Percentiles rank a stretch among this genome's conserved stretches.
Conservation (phyloP, 192 early-diverging fungal genomes). For the Rhizoclosmatium globosum region DNA sequence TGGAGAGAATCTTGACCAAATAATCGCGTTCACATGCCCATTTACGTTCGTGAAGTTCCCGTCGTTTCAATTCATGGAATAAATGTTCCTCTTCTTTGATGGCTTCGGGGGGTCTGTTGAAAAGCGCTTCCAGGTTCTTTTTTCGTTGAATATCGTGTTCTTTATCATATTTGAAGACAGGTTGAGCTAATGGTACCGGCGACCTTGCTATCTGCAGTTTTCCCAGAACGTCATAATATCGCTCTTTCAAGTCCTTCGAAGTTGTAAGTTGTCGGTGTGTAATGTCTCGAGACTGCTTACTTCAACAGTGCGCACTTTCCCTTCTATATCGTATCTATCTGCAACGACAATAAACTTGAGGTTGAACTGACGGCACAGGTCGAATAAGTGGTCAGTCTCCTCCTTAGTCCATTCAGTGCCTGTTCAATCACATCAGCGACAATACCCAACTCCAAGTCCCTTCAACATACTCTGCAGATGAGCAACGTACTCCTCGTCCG, state of each 20-base stretch:
- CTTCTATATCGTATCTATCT: constrained; percentile 80
- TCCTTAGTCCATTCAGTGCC: constrained; percentile 81
- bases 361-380: constrained; percentile 77
- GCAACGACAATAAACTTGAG: constrained; percentile 84
- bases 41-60: constrained; percentile 82
- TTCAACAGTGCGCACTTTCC: constrained; percentile 46
- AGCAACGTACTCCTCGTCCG: constrained; percentile 84
- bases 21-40: constrained; percentile 82
- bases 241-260: constrained; percentile 89
- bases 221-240: constrained; percentile 79
- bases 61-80: constrained; percentile 77
- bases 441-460: background rate
- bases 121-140: constrained; percentile 75
- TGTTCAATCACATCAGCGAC: no score
- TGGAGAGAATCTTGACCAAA: constrained; percentile 67
- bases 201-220: constrained; percentile 71
- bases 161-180: constrained; percentile 60
- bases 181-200: constrained; percentile 36
- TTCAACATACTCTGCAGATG: constrained; percentile 63
- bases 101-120: constrained; percentile 77
- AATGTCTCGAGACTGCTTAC: constrained; percentile 24
- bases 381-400: constrained; percentile 87
- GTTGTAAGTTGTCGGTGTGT: no score
- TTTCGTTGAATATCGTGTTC: constrained; percentile 84
- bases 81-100: constrained; percentile 81